Evolutionary conservation across 768 basidiomycete species (phyloP).

Genomic region (Coprinopsis cinerea): DNA sequence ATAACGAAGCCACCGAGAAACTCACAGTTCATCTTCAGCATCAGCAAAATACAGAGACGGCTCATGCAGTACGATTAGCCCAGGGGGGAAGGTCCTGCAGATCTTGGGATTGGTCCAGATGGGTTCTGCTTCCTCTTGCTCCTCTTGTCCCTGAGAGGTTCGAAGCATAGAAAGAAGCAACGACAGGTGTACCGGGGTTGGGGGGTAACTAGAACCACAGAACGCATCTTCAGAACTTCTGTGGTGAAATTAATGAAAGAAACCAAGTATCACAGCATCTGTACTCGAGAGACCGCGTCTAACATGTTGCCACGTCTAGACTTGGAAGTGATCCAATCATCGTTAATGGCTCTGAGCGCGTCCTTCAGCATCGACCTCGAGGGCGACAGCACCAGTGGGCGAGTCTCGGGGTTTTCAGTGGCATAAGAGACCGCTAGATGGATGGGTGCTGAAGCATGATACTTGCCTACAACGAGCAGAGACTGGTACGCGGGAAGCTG

Average conservation of each 20-base stretch:
- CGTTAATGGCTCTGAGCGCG: slow-evolving; percentile 42
- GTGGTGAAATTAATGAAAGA: slow-evolving; percentile 1
- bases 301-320: slow-evolving; percentile 33
- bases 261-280: slow-evolving; percentile 47
- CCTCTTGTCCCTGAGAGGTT: slow-evolving; percentile 21
- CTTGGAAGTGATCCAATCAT: slow-evolving; percentile 45
- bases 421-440: slow-evolving; percentile 55
- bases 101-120: slow-evolving; percentile 21
- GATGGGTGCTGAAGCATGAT: slow-evolving; percentile 64
- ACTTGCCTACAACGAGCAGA: slow-evolving; percentile 58
- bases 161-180: slow-evolving; percentile 47
- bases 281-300: slow-evolving; percentile 35
- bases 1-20: slow-evolving; percentile 2
- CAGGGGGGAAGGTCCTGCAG: slow-evolving; percentile 30
- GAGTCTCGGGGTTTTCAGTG: slow-evolving; percentile 23
- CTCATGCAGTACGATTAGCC: slow-evolving; percentile 56
- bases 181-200: slow-evolving; percentile 50
- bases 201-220: slow-evolving; percentile 60
- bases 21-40: slow-evolving; percentile 5
- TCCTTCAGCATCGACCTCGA: slow-evolving; percentile 38
- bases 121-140: slow-evolving; percentile 14
- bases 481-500: slow-evolving; percentile 49
- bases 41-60: slow-evolving; percentile 47
- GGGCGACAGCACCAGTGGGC: slow-evolving; percentile 48
- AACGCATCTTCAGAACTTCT: no score